Conservation (phyloP, 1,284 basidiomycete genomes). For the Melampsora larici-populina region DNA sequence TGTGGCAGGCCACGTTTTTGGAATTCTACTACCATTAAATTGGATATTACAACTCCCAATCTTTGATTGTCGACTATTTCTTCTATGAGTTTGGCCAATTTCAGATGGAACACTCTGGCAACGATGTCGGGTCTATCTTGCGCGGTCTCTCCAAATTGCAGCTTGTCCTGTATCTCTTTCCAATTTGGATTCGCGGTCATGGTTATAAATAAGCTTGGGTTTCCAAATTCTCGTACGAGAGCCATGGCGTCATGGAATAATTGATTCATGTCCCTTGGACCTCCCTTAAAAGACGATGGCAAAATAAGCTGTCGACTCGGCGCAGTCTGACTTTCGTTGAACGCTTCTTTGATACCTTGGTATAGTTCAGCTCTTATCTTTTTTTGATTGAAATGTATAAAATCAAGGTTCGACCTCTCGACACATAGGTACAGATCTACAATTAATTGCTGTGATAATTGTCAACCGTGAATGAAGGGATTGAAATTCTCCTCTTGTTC, state of each 20-base stretch:
- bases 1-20: no score
- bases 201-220: constrained; percentile 22
- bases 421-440: constrained; percentile 7
- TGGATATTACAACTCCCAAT: neutral
- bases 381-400: neutral
- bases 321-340: neutral
- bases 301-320: neutral
- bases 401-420: neutral
- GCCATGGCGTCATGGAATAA: constrained; percentile 17
- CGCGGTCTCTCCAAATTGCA: neutral
- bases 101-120: neutral
- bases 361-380: constrained; percentile 6
- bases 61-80: neutral
- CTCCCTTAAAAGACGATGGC: neutral
- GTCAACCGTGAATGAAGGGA: neutral
- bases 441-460: neutral
- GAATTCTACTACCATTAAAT: constrained; percentile 11
- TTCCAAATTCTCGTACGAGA: constrained; percentile 1
- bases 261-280: constrained; percentile 4
- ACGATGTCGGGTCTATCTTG: no score
- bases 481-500: neutral
- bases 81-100: neutral
- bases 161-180: neutral
- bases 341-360: neutral
- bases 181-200: constrained; percentile 8